Percentiles rank a stretch among this genome's conserved stretches.
Conservation (phyloP, 345 rosid genomes). For the Linum lewisii region DNA sequence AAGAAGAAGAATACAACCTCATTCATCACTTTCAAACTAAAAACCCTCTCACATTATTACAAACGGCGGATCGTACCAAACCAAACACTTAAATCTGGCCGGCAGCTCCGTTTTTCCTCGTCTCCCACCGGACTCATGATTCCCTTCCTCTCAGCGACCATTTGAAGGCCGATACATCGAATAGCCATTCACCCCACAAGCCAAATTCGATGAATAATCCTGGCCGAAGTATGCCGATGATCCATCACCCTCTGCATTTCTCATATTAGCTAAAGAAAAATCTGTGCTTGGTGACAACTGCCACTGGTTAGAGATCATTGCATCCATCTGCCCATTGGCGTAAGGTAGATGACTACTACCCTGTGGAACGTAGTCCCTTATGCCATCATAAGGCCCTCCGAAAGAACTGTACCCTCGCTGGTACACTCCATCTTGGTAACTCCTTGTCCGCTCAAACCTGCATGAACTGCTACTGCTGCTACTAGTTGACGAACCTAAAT, state of each 20-base stretch:
- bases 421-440: conserved; percentile 45
- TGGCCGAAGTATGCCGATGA: conserved; percentile 32
- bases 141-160: conserved; percentile 40
- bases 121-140: not conserved
- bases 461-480: conserved; percentile 9
- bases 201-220: conserved; percentile 36
- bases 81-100: not conserved
- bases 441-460: conserved; percentile 45
- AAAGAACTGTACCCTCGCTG: conserved; percentile 36
- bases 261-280: conserved; percentile 43
- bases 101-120: not conserved
- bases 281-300: conserved; percentile 48
- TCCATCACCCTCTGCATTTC: conserved; percentile 40
- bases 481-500: conserved; percentile 27
- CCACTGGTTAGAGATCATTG: conserved; percentile 48
- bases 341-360: conserved; percentile 27
- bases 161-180: conserved; percentile 63
- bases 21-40: not conserved
- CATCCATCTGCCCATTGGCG: conserved; percentile 50
- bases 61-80: not conserved
- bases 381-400: conserved; percentile 29
- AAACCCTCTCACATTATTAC: not conserved
- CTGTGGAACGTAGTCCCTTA: conserved; percentile 43
- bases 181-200: conserved; percentile 53
- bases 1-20: not conserved